Base-by-base conservation (phyloP, 345 rosid species). In the Noccaea bulbosa region DNA sequence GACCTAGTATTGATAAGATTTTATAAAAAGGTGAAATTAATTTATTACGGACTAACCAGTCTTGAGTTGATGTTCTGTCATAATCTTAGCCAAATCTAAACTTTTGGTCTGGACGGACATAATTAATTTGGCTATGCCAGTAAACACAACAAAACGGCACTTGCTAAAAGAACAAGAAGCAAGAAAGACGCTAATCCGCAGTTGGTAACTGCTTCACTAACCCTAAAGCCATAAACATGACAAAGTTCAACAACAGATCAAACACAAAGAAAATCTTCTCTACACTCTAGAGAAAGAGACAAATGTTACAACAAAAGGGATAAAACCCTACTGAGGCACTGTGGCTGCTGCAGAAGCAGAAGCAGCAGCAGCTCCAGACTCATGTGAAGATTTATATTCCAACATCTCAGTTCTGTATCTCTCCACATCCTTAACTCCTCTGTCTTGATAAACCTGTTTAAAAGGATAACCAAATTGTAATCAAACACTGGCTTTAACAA, bases 391-490 rank as follows among this genome's bases (percentile, higher is more conserved):
- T 44, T 65, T 80, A 70, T 87, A 82, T 54, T 83, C 83, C 82
- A 60, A 44, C 96, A 92, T 85, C 80, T 90, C 96, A 5, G 51
- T 73, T 81, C 70, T 78, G 81, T 84, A 88, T 77, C 93, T 87
- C 81, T 82, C 93, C 80, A 84, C 85, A 65, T 90, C 96, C 82
- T 79, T 75, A 61, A 80, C 39, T 48, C 93, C 87, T 75, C 81
- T 88, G 66, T 88, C 94, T 80, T 87, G 87, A 78, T 88, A 89
- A 60, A 81, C 82, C 93, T 88, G 83, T 70, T 24, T 24, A 30
- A 30, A 10, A 44, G 7, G 2, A 53, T 54, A 3, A 53, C 11
- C 14, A 40, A 10, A 9, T 44, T 46, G 14, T 47, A 5, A 49
- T 46, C 4, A 53, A 65, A 5, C 56, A 62, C n/a, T 5, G 11